These are phyloP conservation scores for Moesziomyces sp. DNA, from an alignment of 1,284 basidiomycete genomes.

Conservation along the genomic window DNA sequence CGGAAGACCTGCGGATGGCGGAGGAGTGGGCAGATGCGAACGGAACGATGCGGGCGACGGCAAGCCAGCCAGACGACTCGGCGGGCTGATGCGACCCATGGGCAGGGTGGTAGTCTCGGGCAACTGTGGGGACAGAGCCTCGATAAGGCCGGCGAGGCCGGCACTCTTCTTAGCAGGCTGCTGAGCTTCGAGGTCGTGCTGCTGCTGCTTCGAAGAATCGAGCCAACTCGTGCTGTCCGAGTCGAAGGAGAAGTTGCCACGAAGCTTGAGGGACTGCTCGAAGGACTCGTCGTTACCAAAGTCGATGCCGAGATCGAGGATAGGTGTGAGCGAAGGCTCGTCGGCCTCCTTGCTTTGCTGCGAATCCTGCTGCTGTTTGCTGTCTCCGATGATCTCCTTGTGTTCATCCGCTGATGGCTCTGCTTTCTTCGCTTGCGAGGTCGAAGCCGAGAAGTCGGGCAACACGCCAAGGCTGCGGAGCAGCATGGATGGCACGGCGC, in stretches of 20 bases:
- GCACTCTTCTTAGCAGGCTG: slow-evolving; percentile 16
- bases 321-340: slow-evolving; percentile 44
- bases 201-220: neutral
- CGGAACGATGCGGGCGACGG: slow-evolving; percentile 14
- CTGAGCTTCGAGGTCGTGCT: neutral
- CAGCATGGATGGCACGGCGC: slow-evolving; percentile 45
- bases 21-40: slow-evolving; percentile 34
- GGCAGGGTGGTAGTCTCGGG: slow-evolving; percentile 28
- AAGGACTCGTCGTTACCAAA: slow-evolving; percentile 37
- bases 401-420: slow-evolving; percentile 10
- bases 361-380: neutral
- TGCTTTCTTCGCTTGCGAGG: slow-evolving; percentile 5
- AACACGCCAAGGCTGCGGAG: slow-evolving; percentile 49
- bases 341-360: slow-evolving; percentile 19
- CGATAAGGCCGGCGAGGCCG: slow-evolving; percentile 29
- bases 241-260: slow-evolving; percentile 34
- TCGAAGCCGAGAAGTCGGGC: slow-evolving; percentile 12
- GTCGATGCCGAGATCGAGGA: slow-evolving; percentile 50
- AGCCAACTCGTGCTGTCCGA: slow-evolving; percentile 6
- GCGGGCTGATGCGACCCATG: slow-evolving; percentile 15
- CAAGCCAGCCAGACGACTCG: slow-evolving; percentile 4
- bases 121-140: slow-evolving; percentile 30
- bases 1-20: slow-evolving; percentile 35
- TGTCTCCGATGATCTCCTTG: neutral
- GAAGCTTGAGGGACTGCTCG: slow-evolving; percentile 34